Base-by-base conservation (phyloP, 768 basidiomycete genomes). In the Neoboletus magnificus region DNA sequence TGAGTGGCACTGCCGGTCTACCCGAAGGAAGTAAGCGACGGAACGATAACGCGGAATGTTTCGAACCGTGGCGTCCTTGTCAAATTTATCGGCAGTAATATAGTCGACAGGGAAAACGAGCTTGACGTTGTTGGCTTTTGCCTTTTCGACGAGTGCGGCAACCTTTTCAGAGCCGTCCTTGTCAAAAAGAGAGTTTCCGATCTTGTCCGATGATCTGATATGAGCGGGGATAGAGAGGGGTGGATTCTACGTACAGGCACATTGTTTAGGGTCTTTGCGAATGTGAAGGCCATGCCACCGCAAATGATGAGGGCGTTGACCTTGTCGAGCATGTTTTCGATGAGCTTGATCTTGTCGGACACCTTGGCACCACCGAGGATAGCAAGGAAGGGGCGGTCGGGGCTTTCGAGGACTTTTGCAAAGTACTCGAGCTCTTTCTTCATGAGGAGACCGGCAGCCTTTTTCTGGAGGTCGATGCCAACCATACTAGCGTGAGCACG, bases 381-480 rank as follows among this genome's bases (percentile, higher is more conserved):
- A 48, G 95, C 96, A 50, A 99, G 82, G 88, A 99, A 99, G 15
- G 96, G 96, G 40, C 90, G 78, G 65, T 96, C 93, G 20, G 96
- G 96, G 62, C 80, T 85, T 71, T 99, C 96, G 30, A 99, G 82
- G 52, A 93, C 96, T 76, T 98, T 99, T 45, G 96, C 93, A 73
- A 99, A 98, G 80, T 87, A 99, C 65, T 98, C 95, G 63, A 99
- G 85, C 73, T 99, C 96, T 75, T 98, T 98, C 78, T 95, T 97
- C 80, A 99, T 89, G 58, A 99, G 82, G 80, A 97, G 94, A 25
- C 96, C 96, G 32, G 96, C 86, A 2, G 96, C 96, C 62, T 93
- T 82, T 73, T 96, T 89, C 8, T 88, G 86, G 18, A 98, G 82
- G 70, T 96, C 85, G 65, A 99, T 81, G 64, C 96, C 96, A 62